phyloP scores from a whole-genome alignment of 176 grass and related monocot genomes.

The Chloris gayana region DNA sequence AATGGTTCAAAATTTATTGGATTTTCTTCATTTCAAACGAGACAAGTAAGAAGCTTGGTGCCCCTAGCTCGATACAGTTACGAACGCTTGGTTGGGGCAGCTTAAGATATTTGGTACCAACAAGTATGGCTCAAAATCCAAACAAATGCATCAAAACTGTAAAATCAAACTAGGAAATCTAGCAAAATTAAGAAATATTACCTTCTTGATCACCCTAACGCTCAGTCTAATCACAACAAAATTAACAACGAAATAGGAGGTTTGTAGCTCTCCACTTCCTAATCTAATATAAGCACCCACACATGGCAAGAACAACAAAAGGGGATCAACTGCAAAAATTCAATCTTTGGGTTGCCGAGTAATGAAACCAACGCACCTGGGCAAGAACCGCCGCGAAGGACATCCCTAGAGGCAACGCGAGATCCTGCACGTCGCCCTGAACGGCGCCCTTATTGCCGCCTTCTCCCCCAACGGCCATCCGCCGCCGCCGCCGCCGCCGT shows the following conservation, averaged over 20 bases:
- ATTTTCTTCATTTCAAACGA: not conserved
- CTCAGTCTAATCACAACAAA: not conserved
- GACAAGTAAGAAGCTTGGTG: no score
- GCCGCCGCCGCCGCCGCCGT: conserved; percentile 2
- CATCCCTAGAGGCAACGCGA: conserved; percentile 70
- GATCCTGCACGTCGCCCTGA: conserved; percentile 42
- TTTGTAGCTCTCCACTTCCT: not conserved
- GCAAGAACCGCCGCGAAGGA: conserved; percentile 79
- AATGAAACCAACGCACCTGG: conserved; percentile 36
- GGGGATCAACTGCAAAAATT: conserved; percentile 12
- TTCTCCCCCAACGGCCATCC: not conserved
- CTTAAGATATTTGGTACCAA: not conserved
- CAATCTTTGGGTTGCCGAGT: conserved; percentile 6
- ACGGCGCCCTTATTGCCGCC: conserved; percentile 15
- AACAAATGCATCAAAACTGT: not conserved
- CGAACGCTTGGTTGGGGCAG: not conserved
- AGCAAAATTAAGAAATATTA: no score
- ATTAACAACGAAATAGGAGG: not conserved
- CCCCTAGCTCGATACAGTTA: not conserved
- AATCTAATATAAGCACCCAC: not conserved
- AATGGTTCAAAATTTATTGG: not conserved
- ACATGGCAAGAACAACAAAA: not conserved
- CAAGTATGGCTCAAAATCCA: not conserved
- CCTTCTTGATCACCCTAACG: not conserved
- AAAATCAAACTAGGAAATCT: not conserved